Conservation (phyloP, 2,329 filamentous ascomycete genomes). For the Sclerotinia borealis region DNA sequence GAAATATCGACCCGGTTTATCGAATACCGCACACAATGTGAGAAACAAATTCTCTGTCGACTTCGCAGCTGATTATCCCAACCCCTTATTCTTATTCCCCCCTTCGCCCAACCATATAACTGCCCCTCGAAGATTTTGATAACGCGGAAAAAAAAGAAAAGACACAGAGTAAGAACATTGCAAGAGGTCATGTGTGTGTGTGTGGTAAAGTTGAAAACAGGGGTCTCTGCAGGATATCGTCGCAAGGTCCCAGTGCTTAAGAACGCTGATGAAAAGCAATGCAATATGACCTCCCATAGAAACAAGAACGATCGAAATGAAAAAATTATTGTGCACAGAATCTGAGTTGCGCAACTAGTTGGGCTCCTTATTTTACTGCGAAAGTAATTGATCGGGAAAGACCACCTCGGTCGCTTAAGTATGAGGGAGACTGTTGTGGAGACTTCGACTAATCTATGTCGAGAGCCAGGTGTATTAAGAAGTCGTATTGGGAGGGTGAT, state of each 20-base stretch:
- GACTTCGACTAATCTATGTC: conserved; percentile 44
- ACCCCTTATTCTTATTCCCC: conserved; percentile 12
- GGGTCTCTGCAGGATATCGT: conserved; percentile 33
- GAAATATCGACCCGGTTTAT: neutral
- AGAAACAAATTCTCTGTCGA: conserved; percentile 16
- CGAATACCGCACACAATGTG: conserved; percentile 15
- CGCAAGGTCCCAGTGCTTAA: conserved; percentile 30
- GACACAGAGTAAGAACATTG: conserved; percentile 23
- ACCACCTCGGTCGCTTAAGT: conserved; percentile 30
- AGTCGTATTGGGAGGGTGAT: conserved; percentile 35
- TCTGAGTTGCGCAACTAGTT: conserved; percentile 27
- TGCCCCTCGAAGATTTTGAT: conserved; percentile 26
- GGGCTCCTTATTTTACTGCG: conserved; percentile 16
- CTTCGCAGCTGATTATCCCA: conserved; percentile 20
- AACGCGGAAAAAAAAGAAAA: conserved; percentile 22
- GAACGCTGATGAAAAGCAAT: conserved; percentile 32
- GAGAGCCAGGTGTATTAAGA: conserved; percentile 37
- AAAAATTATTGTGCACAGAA: conserved; percentile 42
- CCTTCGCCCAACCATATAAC: conserved; percentile 16
- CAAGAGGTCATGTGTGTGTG: conserved; percentile 15
- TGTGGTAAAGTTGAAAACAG: conserved; percentile 24
- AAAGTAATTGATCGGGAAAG: conserved; percentile 30
- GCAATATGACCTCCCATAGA: conserved; percentile 33
- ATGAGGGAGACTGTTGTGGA: conserved; percentile 37
- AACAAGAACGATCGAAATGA: conserved; percentile 33